Evolutionary conservation across 2,329 filamentous ascomycete genomes (phyloP).

Genomic region (Aspergillus japonicus): DNA sequence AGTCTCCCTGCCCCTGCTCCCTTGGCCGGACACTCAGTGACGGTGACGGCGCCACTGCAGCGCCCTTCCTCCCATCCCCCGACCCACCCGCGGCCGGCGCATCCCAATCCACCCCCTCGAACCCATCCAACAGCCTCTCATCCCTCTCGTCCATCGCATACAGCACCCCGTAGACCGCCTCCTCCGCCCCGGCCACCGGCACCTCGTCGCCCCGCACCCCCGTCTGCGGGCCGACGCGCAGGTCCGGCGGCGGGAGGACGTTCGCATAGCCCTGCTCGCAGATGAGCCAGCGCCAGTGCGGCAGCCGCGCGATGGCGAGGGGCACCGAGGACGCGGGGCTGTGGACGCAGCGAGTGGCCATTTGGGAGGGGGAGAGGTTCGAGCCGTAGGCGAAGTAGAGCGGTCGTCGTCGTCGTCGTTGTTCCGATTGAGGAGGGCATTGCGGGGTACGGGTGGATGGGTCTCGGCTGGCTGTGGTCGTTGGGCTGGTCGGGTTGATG

Average conservation of each 20-base stretch:
- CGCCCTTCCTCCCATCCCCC: not conserved
- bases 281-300: slow-evolving; percentile 44
- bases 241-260: slow-evolving; percentile 31
- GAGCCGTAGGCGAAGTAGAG: slow-evolving; percentile 48
- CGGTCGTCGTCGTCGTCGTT: slow-evolving; percentile 9
- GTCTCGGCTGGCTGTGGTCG: not conserved
- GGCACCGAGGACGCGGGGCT: slow-evolving; percentile 36
- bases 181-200: slow-evolving; percentile 23
- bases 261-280: slow-evolving; percentile 45
- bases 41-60: slow-evolving; percentile 5
- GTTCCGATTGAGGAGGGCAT: slow-evolving; percentile 12
- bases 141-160: slow-evolving; percentile 41
- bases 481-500: slow-evolving; percentile 1
- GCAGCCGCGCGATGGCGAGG: slow-evolving; percentile 40
- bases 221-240: slow-evolving; percentile 18
- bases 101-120: slow-evolving; percentile 36
- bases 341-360: slow-evolving; percentile 37
- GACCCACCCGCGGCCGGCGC: slow-evolving; percentile 10
- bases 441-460: not conserved
- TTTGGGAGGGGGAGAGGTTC: slow-evolving; percentile 44
- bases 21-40: slow-evolving; percentile 23
- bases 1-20: slow-evolving; percentile 35
- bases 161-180: slow-evolving; percentile 41
- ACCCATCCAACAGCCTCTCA: slow-evolving; percentile 39
- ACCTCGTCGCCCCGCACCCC: slow-evolving; percentile 20